Percentiles rank a stretch among this genome's conserved stretches.
phyloP scores from a whole-genome alignment of 2,329 filamentous ascomycete species.

The Epichloe elymi region DNA sequence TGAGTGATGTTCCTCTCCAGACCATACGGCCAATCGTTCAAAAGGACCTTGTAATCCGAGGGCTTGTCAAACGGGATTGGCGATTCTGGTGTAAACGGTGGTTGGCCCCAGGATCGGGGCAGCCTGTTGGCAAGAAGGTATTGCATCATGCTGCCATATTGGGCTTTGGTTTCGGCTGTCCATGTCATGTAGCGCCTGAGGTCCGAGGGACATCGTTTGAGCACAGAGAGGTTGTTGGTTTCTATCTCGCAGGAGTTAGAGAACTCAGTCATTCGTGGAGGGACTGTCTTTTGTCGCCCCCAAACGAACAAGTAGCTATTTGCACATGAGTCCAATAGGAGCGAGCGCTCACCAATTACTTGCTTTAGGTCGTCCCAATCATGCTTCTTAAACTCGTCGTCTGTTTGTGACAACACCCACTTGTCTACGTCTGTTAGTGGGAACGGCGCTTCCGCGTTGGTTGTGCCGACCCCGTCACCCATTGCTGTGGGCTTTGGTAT shows the following conservation, averaged over 20 bases:
- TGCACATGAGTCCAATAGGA: no score
- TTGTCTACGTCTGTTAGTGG: conserved; percentile 46
- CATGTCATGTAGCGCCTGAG: conserved; percentile 68
- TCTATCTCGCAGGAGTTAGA: conserved; percentile 17
- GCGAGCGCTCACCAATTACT: conserved; percentile 43
- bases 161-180: conserved; percentile 52
- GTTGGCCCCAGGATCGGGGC: conserved; percentile 48
- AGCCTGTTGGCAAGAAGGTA: conserved; percentile 67
- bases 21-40: conserved; percentile 93
- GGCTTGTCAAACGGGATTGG: conserved; percentile 36
- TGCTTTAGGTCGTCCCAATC: conserved; percentile 60
- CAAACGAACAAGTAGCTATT: no score
- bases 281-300: not conserved
- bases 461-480: conserved; percentile 21
- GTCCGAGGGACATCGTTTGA: conserved; percentile 72
- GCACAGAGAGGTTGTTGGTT: conserved; percentile 52
- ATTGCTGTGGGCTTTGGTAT: conserved; percentile 16
- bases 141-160: conserved; percentile 68
- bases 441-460: conserved; percentile 35
- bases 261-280: not conserved
- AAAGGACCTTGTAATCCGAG: conserved; percentile 55
- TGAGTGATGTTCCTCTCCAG: conserved; percentile 55
- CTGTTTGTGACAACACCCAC: conserved; percentile 47
- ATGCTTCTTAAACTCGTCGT: conserved; percentile 57
- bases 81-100: conserved; percentile 41